Conservation (phyloP, 805 yeast species). For the Pichia californica region DNA sequence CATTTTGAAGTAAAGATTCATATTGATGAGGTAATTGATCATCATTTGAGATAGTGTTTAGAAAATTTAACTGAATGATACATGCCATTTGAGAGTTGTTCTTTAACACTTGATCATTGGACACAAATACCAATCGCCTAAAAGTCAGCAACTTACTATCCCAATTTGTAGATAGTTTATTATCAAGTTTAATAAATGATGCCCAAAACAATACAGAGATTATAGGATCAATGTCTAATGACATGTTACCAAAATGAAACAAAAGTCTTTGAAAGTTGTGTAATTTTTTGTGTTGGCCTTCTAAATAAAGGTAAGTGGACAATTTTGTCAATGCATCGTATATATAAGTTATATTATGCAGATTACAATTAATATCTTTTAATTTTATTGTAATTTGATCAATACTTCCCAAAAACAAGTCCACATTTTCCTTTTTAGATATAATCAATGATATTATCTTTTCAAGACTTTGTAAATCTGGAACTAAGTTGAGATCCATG, state of each 20-base stretch:
- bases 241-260: slow-evolving; percentile 34
- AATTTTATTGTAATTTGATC: slow-evolving; percentile 19
- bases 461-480: not conserved
- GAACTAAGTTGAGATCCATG: not conserved
- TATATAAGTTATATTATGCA: slow-evolving; percentile 3
- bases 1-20: not conserved
- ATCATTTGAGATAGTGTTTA: not conserved
- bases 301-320: slow-evolving; percentile 10
- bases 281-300: slow-evolving; percentile 30
- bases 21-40: not conserved
- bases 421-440: not conserved
- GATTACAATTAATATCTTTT: slow-evolving; percentile 12
- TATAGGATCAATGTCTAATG: slow-evolving; percentile 10
- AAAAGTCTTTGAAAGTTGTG: slow-evolving; percentile 41
- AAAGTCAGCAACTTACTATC: not conserved
- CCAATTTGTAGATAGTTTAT: slow-evolving; percentile 14
- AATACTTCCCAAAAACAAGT: slow-evolving; percentile 7
- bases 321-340: slow-evolving; percentile 13
- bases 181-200: slow-evolving; percentile 30
- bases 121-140: slow-evolving; percentile 7
- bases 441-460: not conserved
- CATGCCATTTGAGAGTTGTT: not conserved
- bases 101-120: not conserved
- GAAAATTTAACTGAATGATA: slow-evolving; percentile 1
- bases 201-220: slow-evolving; percentile 19